These are phyloP conservation scores for Saccharomyces kudriavzevii DNA, from an alignment of 805 yeast genomes.

Conservation along the genomic window DNA sequence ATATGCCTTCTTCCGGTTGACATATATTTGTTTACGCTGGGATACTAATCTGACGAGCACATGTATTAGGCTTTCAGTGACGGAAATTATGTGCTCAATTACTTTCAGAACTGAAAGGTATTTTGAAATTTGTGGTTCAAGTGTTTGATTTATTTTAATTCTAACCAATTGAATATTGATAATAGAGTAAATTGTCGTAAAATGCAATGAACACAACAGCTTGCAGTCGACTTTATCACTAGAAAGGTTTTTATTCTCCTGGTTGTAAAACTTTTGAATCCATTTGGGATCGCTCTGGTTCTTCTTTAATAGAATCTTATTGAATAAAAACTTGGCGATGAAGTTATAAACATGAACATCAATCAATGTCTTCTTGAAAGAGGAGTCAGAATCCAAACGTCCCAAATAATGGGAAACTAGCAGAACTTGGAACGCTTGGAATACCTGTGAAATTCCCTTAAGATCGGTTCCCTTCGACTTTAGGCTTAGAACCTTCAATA, in stretches of 20 bases:
- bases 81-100: constrained; percentile 1
- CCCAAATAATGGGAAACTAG: constrained; percentile 12
- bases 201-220: neutral
- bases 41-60: neutral
- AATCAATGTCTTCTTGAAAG: neutral
- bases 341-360: neutral
- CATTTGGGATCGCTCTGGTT: neutral
- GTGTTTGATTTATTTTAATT: neutral
- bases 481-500: constrained; percentile 2
- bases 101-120: neutral
- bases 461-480: constrained; percentile 1
- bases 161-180: neutral
- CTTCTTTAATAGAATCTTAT: neutral
- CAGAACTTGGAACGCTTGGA: constrained; percentile 14
- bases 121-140: neutral
- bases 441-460: constrained; percentile 4
- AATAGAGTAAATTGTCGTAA: neutral
- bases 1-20: neutral
- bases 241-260: constrained; percentile 5
- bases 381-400: constrained; percentile 1
- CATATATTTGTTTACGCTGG: neutral
- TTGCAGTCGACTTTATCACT: neutral
- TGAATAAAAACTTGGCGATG: neutral
- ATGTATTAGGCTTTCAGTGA: constrained; percentile 5
- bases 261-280: constrained; percentile 4